A percentile compares a stretch with the other conserved stretches of the same genome.
Conservation (phyloP, 2,329 filamentous ascomycete species). For the Sporothrix pseudoabietina region DNA sequence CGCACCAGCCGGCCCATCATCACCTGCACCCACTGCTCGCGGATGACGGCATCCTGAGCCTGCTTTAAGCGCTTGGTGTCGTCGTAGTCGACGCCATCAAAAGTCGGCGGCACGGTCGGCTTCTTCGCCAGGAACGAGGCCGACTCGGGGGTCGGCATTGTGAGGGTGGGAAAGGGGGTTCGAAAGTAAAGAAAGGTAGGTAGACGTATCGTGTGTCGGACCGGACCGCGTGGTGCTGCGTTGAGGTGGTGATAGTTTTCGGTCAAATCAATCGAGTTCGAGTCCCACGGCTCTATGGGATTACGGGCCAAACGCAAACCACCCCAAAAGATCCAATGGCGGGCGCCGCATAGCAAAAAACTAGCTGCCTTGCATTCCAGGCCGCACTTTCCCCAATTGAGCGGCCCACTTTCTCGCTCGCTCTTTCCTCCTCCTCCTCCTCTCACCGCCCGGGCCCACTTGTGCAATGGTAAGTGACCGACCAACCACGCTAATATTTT, state of each 20-base stretch:
- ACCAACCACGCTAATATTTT: conserved; percentile 35
- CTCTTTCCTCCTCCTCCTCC: not conserved
- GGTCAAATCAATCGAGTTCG: not conserved
- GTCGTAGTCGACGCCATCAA: conserved; percentile 85
- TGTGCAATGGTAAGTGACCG: not conserved
- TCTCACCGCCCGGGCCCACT: conserved; percentile 38
- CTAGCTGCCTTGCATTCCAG: conserved; percentile 23
- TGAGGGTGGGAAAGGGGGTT: conserved; percentile 31
- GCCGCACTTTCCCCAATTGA: conserved; percentile 4
- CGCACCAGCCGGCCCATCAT: conserved; percentile 86
- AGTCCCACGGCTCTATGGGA: conserved; percentile 11
- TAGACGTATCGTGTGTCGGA: not conserved
- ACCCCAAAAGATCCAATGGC: not conserved
- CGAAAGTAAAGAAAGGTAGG: not conserved
- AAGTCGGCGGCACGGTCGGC: conserved; percentile 77
- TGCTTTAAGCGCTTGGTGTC: conserved; percentile 79
- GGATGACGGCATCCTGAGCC: conserved; percentile 78
- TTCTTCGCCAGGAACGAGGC: conserved; percentile 80
- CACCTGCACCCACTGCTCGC: conserved; percentile 85
- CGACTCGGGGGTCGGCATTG: conserved; percentile 83
- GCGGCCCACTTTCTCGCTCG: not conserved
- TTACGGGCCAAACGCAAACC: conserved; percentile 14
- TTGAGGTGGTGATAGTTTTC: not conserved
- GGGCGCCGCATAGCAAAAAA: conserved; percentile 1
- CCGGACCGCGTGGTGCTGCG: not conserved